Evolutionary conservation across 805 yeast species (phyloP), one percentile per base, ranked within the genome.

Genomic region (Kazachstania psychrophila): DNA sequence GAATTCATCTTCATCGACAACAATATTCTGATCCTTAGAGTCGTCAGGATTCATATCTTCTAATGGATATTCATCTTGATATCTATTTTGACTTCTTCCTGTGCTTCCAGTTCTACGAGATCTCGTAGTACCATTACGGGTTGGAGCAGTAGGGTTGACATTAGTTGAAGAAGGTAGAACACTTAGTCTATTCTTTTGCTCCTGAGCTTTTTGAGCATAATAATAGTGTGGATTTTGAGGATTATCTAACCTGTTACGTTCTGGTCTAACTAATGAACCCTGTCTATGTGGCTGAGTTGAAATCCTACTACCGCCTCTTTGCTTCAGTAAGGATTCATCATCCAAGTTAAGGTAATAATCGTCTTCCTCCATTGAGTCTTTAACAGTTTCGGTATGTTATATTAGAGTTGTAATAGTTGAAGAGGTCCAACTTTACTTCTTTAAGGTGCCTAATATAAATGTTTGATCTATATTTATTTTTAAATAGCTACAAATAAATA

Each of bases 201-300:
- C 79, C 28, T 77, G 72, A 2, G 85, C 77, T 26, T 77, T 77
- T 47, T 79, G 86, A 11, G 82, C 71, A 58, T 85, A 86, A 58
- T 82, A 86, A 60, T 69, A 82, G 39, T 79, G 75, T 3, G 89
- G 92, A 54, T 83, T 82, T 36, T 69, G 70, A n/a, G 73, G 75
- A 48, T 75, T 69, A 44, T 75, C 70, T 36, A 72, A 53, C 33
- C 76, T 62, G 27, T 81, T 77, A 47, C 97, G 73, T 52, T 89
- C 97, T 3, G 94, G 94, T 43, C 85, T 72, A 23, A 89, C 81
- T 43, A 89, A 65, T 0, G 96, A 82, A 47, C 75, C 54, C 51
- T 58, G 49, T 52, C 64, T 33, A 44, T 50, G 33, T 37, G 58
- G 49, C 4, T 37, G 46, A 10, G 37, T 34, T 1, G 52, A 43